These are phyloP conservation scores for Chlorella sp. DNA, from an alignment of 139 green algal genomes.

Conservation along the genomic window DNA sequence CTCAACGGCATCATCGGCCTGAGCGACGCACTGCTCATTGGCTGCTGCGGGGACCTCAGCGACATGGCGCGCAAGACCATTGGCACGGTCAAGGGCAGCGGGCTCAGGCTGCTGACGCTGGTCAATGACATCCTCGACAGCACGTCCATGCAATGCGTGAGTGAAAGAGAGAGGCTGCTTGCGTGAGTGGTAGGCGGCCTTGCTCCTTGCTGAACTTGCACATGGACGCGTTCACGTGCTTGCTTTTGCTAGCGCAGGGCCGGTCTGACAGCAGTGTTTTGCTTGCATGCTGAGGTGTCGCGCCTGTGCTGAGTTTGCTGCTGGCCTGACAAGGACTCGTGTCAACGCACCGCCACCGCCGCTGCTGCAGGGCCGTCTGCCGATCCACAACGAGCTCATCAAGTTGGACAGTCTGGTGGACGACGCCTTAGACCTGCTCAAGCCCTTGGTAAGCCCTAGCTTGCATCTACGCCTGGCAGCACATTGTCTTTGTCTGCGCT, in stretches of 20 bases:
- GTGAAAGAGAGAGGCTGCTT: too few species aligned
- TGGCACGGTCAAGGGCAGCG: constrained; percentile 20
- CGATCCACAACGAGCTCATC: not conserved
- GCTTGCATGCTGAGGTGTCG: too few species aligned
- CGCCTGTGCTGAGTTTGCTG: too few species aligned
- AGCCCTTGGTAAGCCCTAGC: not conserved
- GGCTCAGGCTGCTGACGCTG: constrained; percentile 20
- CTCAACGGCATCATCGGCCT: constrained; percentile 61
- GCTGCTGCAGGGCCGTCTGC: not conserved
- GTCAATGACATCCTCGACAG: constrained; percentile 33
- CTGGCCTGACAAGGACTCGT: too few species aligned
- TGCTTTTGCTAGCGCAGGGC: too few species aligned
- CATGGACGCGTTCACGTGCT: too few species aligned
- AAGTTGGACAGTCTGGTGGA: not conserved
- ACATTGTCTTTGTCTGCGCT: too few species aligned
- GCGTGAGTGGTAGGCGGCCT: too few species aligned
- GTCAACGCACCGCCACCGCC: too few species aligned
- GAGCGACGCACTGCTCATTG: constrained; percentile 34
- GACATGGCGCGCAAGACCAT: constrained; percentile 16
- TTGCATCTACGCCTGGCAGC: too few species aligned
- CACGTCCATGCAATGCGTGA: constrained; percentile 9
- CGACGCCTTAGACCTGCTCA: not conserved
- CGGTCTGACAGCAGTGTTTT: too few species aligned
- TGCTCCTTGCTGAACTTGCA: too few species aligned
- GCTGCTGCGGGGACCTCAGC: constrained; percentile 7